These are phyloP conservation scores for Cryptosporidium sp. DNA, from an alignment of 169 alveolate species.

Conservation along the genomic window DNA sequence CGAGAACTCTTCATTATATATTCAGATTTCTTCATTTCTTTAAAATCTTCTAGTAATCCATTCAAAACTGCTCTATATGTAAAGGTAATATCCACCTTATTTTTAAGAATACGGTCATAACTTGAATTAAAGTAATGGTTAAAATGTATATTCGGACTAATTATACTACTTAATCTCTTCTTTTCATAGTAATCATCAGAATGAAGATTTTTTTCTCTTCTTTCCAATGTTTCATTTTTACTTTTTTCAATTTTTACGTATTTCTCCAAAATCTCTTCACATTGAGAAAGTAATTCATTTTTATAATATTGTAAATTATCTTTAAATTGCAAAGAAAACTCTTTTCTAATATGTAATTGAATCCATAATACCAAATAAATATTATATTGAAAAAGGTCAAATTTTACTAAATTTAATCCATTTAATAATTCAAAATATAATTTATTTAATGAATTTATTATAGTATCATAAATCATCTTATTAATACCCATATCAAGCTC, in stretches of 20 bases:
- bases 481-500: constrained; percentile 29
- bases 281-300: not conserved
- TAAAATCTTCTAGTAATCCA: not conserved
- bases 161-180: constrained; percentile 38
- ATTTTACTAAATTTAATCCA: constrained; percentile 28
- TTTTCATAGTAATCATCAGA: constrained; percentile 1
- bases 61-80: constrained; percentile 5
- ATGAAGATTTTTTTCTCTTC: not conserved
- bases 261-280: constrained; percentile 10
- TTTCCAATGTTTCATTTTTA: not conserved
- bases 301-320: not conserved
- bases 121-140: constrained; percentile 24
- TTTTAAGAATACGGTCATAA: constrained; percentile 16
- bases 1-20: not conserved
- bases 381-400: constrained; percentile 21
- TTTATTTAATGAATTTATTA: constrained; percentile 18
- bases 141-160: constrained; percentile 26
- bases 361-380: constrained; percentile 11
- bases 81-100: constrained; percentile 12
- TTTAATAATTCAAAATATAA: not conserved
- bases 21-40: constrained; percentile 5
- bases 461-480: constrained; percentile 22
- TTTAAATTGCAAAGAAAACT: not conserved
- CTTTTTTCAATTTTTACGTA: not conserved
- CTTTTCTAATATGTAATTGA: constrained; percentile 1